Base-by-base conservation (phyloP, 2,329 filamentous ascomycete genomes). In the Didymella exigua region DNA sequence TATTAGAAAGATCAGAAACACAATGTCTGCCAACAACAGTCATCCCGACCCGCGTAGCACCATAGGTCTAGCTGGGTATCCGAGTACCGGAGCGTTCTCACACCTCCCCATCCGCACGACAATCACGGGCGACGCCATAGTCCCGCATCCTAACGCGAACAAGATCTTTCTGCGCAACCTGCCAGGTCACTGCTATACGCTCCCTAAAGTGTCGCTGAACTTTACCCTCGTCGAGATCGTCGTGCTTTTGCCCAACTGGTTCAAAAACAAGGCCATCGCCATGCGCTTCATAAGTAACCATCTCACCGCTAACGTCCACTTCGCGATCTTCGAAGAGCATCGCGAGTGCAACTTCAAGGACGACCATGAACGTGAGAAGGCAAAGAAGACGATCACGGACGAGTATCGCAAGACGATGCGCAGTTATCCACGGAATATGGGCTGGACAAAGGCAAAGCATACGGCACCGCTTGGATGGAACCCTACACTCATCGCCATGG, bases 191-290 rank as follows among this genome's bases (percentile, higher is more conserved):
- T 55, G 58, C 24, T 66, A 60, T 26, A 13, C 19, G 5, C 27
- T 66, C 1, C 59, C 50, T 1, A 11, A 5, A 27, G 48, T 27
- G 16, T 18, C 3, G 13, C 50, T 66, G 26, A 65, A 63, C 27
- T 62, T 61, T 16, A 65, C 65, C 6, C 24, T 65, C 13, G 56
- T 50, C 1, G 65, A 67, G 14, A 56, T 65, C 29, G 47, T 67
- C 14, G 54, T 47, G 4, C 23, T 67, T 9, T 24, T 66, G 2
- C 61, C 60, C 0, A 60, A 63, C 14, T 62, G 60, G 60, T 65
- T 63, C 33, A 59, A 58, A 21, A 58, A 62, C 21, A 42, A 36
- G 10, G 18, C 36, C 3, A 34, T 63, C 5, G 46, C 49, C 21
- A 9, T 3, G 0, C 65, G 63, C 2, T 59, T 67, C 11, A 13